Base-by-base conservation (phyloP, 1,139 yeast genomes). In the Debaryomyces sp. region DNA sequence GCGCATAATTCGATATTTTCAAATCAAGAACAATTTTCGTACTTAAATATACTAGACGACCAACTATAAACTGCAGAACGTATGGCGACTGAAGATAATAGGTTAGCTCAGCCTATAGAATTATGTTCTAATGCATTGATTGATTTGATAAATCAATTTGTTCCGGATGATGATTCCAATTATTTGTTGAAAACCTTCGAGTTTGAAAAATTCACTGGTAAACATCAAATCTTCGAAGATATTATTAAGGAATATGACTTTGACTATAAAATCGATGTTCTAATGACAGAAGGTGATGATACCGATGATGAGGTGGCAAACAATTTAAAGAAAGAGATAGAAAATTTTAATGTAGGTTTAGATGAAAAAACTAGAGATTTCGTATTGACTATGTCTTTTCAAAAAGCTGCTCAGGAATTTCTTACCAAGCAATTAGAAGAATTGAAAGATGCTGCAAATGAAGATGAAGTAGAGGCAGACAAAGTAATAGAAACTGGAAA, bases 341-440 rank as follows among this genome's bases (percentile, higher is more conserved):
- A 50, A 6, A 49, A 41, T 1, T 65, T 62, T 46, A 67, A 67
- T 50, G 46, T 45, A 3, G 61, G 52, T 1, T 41, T 65, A 21
- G 55, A 55, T 9, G 53, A 52, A 21, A 59, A 55, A 33, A 49
- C 61, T 3, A 52, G 52, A 24, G 65, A 62, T 13, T 55, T 55
- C 27, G 45, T 66, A 5, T 39, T 63, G 6, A 46, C 58, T 5
- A 50, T 58, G 17, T 59, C 63, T 4, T 63, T 66, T 44, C 64
- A 61, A 46, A 48, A 45, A 10, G 50, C 56, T 6, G 50, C 61
- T 5, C 48, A 48, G 9, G 41, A 46, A 12, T 39, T 51, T 10
- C 38, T 58, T n/a, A 42, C 44, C 27, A 30, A 40, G 6, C 48
- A 41, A 35, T 15, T 51, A 12, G 48, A 48, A 13, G 23, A 37